phyloP scores from a whole-genome alignment of 108 stramenopile genomes.

The Schizochytrium sp. region DNA sequence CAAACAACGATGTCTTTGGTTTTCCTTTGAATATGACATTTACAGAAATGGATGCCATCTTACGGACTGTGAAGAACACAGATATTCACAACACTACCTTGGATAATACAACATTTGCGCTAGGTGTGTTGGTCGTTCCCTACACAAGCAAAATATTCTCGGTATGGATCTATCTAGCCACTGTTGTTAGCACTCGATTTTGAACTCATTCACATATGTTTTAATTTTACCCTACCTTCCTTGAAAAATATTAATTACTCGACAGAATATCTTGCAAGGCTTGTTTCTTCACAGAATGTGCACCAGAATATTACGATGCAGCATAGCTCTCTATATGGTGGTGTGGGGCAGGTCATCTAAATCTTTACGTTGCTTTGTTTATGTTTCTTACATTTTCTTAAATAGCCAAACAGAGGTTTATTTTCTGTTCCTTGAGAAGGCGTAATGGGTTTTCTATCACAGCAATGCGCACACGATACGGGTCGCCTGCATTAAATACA shows the following conservation, averaged over 20 bases:
- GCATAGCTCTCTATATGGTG: neutral
- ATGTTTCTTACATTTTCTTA: neutral
- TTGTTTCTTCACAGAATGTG: neutral
- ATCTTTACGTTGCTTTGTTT: constrained; percentile 6
- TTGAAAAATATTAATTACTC: neutral
- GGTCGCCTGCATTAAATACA: constrained; percentile 30
- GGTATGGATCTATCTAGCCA: constrained; percentile 74
- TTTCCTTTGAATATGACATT: constrained; percentile 73
- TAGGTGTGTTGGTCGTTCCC: constrained; percentile 69
- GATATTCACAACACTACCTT: constrained; percentile 70
- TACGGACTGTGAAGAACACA: constrained; percentile 65
- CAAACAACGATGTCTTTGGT: constrained; percentile 56
- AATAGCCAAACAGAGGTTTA: constrained; percentile 42
- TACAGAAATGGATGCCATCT: constrained; percentile 69
- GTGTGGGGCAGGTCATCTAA: neutral
- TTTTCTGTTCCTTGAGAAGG: neutral
- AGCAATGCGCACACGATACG: neutral
- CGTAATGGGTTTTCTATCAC: neutral
- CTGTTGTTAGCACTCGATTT: constrained; percentile 60
- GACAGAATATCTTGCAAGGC: neutral
- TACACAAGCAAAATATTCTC: constrained; percentile 71
- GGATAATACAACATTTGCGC: constrained; percentile 72
- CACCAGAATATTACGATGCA: neutral
- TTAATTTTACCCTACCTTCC: neutral
- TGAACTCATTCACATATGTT: neutral